Evolutionary conservation across 768 basidiomycete species (phyloP).

Genomic region (Pholiota conissans): DNA sequence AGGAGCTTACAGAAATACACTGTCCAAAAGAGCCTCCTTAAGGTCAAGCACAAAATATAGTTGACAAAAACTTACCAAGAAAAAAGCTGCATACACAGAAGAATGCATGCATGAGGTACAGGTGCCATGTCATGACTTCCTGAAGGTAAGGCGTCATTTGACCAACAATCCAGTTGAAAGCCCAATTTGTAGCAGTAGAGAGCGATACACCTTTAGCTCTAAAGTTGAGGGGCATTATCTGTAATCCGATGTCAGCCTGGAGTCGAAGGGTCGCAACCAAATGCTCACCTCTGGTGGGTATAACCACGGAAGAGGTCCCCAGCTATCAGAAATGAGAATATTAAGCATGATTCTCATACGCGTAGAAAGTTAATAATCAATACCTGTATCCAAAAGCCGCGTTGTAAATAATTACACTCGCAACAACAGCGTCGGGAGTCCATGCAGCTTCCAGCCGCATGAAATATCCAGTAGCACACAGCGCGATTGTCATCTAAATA

Average conservation of each 20-base stretch:
- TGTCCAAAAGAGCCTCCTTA: no score
- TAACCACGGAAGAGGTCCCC: constrained; percentile 88
- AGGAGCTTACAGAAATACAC: constrained; percentile 72
- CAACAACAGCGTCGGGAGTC: constrained; percentile 85
- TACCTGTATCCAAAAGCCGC: constrained; percentile 90
- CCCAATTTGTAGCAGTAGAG: constrained; percentile 88
- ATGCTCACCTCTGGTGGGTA: constrained; percentile 76
- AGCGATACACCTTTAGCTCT: constrained; percentile 93
- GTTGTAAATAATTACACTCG: constrained; percentile 89
- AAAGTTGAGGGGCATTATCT: constrained; percentile 88
- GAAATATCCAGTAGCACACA: constrained; percentile 89
- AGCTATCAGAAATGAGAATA: constrained; percentile 36
- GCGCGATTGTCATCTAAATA: constrained; percentile 74
- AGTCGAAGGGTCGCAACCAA: not conserved
- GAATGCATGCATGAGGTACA: constrained; percentile 97
- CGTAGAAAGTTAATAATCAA: not conserved
- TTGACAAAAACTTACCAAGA: constrained; percentile 44
- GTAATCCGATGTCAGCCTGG: not conserved
- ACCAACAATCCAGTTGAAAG: constrained; percentile 87
- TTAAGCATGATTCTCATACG: not conserved
- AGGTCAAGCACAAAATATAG: not conserved
- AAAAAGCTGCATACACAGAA: constrained; percentile 88
- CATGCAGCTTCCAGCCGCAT: constrained; percentile 85
- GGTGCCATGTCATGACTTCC: constrained; percentile 85
- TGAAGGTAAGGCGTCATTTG: constrained; percentile 85